These are phyloP conservation scores for Crithidia thermophila DNA, from an alignment of 208 protist genomes.

Conservation along the genomic window DNA sequence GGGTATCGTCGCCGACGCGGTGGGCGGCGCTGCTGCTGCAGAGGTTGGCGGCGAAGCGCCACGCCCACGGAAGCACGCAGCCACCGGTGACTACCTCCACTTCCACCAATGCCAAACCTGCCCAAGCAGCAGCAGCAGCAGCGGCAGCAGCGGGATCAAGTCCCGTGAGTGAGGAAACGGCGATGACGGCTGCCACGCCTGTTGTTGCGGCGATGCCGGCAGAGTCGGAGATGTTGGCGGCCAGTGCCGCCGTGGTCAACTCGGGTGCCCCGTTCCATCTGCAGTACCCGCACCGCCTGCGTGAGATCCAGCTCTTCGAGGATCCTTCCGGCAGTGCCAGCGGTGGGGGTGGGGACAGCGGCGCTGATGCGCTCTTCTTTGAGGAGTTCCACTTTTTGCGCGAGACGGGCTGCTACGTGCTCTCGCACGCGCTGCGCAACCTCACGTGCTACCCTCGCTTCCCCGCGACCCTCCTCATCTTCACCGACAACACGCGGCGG, in stretches of 20 bases:
- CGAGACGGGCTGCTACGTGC: constrained; percentile 41
- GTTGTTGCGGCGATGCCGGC: neutral
- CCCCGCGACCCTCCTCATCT: constrained; percentile 54
- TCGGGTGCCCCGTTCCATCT: constrained; percentile 29
- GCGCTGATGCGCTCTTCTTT: constrained; percentile 12
- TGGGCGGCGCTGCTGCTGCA: constrained; percentile 11
- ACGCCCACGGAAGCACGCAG: no score
- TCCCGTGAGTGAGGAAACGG: no score
- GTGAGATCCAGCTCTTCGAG: constrained; percentile 31
- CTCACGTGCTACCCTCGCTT: constrained; percentile 31
- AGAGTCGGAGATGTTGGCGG: constrained; percentile 1
- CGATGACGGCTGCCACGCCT: no score
- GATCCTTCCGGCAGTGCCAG: constrained; percentile 20
- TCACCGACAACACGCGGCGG: constrained; percentile 69
- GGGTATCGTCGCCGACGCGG: neutral
- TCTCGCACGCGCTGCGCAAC: constrained; percentile 43
- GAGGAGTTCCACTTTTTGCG: constrained; percentile 41
- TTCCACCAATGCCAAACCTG: no score
- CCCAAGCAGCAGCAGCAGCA: no score
- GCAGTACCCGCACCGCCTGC: constrained; percentile 24
- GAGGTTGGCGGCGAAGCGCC: neutral
- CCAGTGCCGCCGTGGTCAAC: neutral
- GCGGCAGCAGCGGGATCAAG: no score
- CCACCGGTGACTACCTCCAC: no score
- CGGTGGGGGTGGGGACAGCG: neutral